Percentiles rank a stretch among this genome's conserved stretches.
phyloP scores from a whole-genome alignment of 306 rosid genomes.

The Purshia tridentata region DNA sequence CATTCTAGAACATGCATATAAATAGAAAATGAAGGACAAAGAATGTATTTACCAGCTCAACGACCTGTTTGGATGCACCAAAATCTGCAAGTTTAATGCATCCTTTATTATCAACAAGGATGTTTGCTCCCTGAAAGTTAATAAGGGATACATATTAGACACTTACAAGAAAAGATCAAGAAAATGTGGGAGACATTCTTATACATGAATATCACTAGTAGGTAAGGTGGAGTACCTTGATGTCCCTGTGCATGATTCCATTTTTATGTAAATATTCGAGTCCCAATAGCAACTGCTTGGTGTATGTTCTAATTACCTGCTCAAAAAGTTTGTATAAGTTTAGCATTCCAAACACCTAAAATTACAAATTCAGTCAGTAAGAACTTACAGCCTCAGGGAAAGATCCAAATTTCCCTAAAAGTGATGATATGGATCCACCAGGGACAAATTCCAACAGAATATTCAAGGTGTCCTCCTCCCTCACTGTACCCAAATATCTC shows the following conservation, averaged over 20 bases:
- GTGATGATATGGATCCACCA: conserved; percentile 98
- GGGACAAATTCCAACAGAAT: conserved; percentile 96
- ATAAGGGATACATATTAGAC: conserved; percentile 19
- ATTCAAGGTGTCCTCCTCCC: conserved; percentile 89
- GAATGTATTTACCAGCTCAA: conserved; percentile 73
- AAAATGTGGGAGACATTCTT: conserved; percentile 15
- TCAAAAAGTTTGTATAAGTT: conserved; percentile 29
- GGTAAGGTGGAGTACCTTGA: conserved; percentile 56
- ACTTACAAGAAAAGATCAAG: neutral
- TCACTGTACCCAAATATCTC: conserved; percentile 96
- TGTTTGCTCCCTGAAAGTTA: conserved; percentile 89
- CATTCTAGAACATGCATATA: conserved; percentile 10
- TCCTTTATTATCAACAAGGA: conserved; percentile 98
- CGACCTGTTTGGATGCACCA: conserved; percentile 99
- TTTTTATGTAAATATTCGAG: conserved; percentile 90
- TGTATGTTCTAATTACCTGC: conserved; percentile 88
- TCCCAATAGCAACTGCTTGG: conserved; percentile 86
- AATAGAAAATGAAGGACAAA: conserved; percentile 24
- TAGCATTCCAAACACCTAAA: conserved; percentile 16
- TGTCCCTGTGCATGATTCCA: conserved; percentile 99
- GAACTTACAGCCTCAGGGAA: conserved; percentile 97
- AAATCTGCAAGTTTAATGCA: conserved; percentile 99
- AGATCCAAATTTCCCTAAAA: conserved; percentile 95
- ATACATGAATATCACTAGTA: conserved; percentile 10
- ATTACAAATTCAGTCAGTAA: conserved; percentile 16